A percentile compares a stretch with the other conserved stretches of the same genome.
Evolutionary conservation across 139 green algal species (phyloP).

Genomic region (Micractinium conductrix): DNA sequence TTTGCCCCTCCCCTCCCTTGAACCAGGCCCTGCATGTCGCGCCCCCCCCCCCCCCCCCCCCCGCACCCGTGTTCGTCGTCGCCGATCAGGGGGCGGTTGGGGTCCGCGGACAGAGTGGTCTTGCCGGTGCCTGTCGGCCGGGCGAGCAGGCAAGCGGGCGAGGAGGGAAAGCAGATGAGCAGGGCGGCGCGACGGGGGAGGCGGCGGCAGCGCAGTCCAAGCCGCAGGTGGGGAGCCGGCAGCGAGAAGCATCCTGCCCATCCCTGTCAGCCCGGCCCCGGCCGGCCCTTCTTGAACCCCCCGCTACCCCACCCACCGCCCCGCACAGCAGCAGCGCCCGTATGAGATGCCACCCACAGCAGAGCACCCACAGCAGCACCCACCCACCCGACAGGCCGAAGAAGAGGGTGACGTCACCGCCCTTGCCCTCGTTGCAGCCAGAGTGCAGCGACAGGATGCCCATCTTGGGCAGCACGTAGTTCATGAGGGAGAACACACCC

Average conservation of each 20-base stretch:
- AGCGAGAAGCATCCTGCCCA: too few relatives aligned
- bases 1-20: too few relatives aligned
- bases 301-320: too few relatives aligned
- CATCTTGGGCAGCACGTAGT: conserved; percentile 91
- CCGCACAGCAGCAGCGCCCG: too few relatives aligned
- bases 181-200: too few relatives aligned
- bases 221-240: too few relatives aligned
- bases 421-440: conserved; percentile 86
- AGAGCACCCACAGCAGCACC: background rate
- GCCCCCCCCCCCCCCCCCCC: background rate
- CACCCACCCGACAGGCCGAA: conserved; percentile 79
- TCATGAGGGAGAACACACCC: conserved; percentile 81
- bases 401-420: conserved; percentile 86
- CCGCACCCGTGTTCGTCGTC: conserved; percentile 97
- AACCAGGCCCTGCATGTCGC: too few relatives aligned
- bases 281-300: too few relatives aligned
- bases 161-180: background rate
- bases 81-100: conserved; percentile 85
- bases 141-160: background rate
- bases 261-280: too few relatives aligned
- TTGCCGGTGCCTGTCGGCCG: conserved; percentile 77
- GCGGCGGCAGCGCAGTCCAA: too few relatives aligned
- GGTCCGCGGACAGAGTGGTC: conserved; percentile 86
- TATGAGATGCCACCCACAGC: too few relatives aligned
- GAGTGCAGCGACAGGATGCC: conserved; percentile 93